Conservation (phyloP, 2,329 filamentous ascomycete species). For the Epichloe aotearoae region DNA sequence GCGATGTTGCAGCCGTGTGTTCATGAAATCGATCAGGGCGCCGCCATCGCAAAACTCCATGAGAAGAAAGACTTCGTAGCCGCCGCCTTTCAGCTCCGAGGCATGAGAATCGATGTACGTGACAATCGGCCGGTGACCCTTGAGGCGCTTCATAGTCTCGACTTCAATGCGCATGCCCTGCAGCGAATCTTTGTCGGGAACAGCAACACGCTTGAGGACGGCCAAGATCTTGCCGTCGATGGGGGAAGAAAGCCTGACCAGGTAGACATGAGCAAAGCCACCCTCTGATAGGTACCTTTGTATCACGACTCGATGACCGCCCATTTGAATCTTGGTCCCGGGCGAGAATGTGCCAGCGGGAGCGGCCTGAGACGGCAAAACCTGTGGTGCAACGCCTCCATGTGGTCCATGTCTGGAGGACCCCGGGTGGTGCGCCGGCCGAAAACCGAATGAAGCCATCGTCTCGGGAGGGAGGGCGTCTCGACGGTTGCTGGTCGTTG, state of each 20-base stretch:
- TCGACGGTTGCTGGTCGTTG: neutral
- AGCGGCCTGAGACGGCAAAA: constrained; percentile 11
- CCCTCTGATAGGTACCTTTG: constrained; percentile 97
- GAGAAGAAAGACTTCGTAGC: constrained; percentile 93
- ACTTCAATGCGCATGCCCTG: constrained; percentile 97
- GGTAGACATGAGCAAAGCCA: constrained; percentile 95
- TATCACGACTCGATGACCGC: constrained; percentile 81
- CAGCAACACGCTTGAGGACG: constrained; percentile 88
- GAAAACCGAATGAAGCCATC: constrained; percentile 26
- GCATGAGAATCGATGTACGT: constrained; percentile 98
- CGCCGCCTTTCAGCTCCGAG: constrained; percentile 80
- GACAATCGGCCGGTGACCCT: constrained; percentile 91
- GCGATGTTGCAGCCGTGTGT: constrained; percentile 88
- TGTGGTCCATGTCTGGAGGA: constrained; percentile 23
- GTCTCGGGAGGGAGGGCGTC: constrained; percentile 1
- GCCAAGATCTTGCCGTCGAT: constrained; percentile 68
- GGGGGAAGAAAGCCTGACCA: constrained; percentile 72
- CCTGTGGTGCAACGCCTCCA: constrained; percentile 29
- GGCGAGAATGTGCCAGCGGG: constrained; percentile 82
- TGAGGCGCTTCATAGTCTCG: constrained; percentile 98
- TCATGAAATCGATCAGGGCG: constrained; percentile 98
- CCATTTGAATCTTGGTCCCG: constrained; percentile 94
- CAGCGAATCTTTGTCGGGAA: constrained; percentile 88
- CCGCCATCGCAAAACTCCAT: constrained; percentile 97
- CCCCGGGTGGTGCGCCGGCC: constrained; percentile 16